A percentile compares a stretch with the other conserved stretches of the same genome.
Conservation (phyloP, 2,329 filamentous ascomycete genomes). For the Cladophialophora carrionii region DNA sequence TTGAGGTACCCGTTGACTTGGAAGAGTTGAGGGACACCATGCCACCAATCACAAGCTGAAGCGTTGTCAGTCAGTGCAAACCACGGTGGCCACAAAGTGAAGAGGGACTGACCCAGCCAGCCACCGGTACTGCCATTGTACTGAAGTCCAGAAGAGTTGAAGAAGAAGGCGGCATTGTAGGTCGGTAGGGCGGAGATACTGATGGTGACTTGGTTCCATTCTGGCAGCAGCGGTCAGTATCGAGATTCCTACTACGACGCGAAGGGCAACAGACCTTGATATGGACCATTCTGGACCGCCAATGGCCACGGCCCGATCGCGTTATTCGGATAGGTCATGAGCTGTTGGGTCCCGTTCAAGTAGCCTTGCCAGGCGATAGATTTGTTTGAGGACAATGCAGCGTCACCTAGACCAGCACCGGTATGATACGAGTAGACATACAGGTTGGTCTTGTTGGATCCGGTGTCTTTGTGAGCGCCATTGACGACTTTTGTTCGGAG, state of each 20-base stretch:
- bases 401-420: conserved; percentile 37
- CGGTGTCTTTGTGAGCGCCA: conserved; percentile 29
- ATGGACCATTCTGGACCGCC: conserved; percentile 26
- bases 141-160: conserved; percentile 37
- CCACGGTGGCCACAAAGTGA: neutral
- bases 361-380: conserved; percentile 33
- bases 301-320: conserved; percentile 36
- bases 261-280: conserved; percentile 33
- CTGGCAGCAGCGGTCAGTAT: conserved; percentile 24
- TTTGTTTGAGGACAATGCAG: conserved; percentile 31
- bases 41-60: conserved; percentile 38
- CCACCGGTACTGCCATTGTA: conserved; percentile 31
- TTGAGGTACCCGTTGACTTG: conserved; percentile 27
- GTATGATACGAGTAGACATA: conserved; percentile 38
- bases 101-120: conserved; percentile 30
- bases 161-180: conserved; percentile 31
- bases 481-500: conserved; percentile 34
- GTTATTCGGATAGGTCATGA: conserved; percentile 34
- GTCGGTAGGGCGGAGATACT: conserved; percentile 27
- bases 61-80: conserved; percentile 22
- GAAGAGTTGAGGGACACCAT: conserved; percentile 35
- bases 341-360: conserved; percentile 34
- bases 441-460: conserved; percentile 36
- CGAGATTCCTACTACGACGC: neutral
- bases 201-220: conserved; percentile 34